phyloP scores from a whole-genome alignment of 306 rosid genomes.

The Rubus idaeus region DNA sequence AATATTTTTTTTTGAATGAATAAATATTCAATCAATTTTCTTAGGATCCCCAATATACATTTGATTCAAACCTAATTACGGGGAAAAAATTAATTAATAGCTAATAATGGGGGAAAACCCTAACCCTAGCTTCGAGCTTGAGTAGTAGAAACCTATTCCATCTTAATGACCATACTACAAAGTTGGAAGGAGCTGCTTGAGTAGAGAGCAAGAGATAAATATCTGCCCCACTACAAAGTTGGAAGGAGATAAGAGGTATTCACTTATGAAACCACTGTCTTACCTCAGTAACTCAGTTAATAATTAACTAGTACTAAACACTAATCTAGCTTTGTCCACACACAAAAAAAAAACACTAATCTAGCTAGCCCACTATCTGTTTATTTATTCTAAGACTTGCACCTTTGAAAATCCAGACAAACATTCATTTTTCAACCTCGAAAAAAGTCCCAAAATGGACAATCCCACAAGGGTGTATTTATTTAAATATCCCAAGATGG shows the following conservation, averaged over 20 bases:
- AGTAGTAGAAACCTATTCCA: too few relatives aligned
- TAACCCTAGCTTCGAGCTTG: too few relatives aligned
- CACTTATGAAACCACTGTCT: not conserved
- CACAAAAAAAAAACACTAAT: not conserved
- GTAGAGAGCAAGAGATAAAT: too few relatives aligned
- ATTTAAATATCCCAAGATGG: slow-evolving; percentile 20
- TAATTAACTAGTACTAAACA: not conserved
- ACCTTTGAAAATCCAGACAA: slow-evolving; percentile 21
- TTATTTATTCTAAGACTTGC: not conserved
- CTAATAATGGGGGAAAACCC: too few relatives aligned
- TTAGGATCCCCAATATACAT: too few relatives aligned
- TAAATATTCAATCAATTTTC: too few relatives aligned
- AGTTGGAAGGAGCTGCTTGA: too few relatives aligned
- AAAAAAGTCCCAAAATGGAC: slow-evolving; percentile 26
- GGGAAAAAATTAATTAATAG: too few relatives aligned
- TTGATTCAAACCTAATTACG: not conserved
- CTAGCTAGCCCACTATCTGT: not conserved
- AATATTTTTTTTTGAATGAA: too few relatives aligned
- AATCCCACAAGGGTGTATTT: slow-evolving; percentile 27
- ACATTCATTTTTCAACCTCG: slow-evolving; percentile 17
- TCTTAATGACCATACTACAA: too few relatives aligned
- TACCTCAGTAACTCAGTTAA: not conserved
- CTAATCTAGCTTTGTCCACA: not conserved
- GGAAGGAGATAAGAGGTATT: not conserved
- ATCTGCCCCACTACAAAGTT: not conserved